These are phyloP conservation scores for Helotiales sp. DNA, from an alignment of 2,329 filamentous ascomycete genomes.

Conservation along the genomic window DNA sequence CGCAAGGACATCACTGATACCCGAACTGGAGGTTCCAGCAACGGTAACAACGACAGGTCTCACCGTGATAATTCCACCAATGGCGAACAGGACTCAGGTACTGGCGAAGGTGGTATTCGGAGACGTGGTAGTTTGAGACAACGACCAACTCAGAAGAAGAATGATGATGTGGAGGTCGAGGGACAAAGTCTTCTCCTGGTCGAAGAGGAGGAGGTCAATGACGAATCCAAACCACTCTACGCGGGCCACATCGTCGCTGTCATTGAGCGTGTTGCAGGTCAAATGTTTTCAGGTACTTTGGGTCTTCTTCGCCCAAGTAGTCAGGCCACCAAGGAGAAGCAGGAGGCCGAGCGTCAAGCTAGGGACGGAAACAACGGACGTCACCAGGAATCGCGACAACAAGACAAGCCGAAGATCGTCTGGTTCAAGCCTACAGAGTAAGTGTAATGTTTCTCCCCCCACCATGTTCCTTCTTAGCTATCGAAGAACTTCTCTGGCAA, in stretches of 20 bases:
- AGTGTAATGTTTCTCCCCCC: background rate
- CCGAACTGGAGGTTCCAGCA: slow-evolving; percentile 72
- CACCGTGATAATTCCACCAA: slow-evolving; percentile 54
- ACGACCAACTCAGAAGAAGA: slow-evolving; percentile 98
- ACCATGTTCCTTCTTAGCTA: background rate
- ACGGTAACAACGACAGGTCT: slow-evolving; percentile 65
- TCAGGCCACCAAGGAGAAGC: slow-evolving; percentile 98
- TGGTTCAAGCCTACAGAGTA: slow-evolving; percentile 99
- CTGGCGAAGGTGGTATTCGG: slow-evolving; percentile 80
- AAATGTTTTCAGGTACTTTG: slow-evolving; percentile 98
- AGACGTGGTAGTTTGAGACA: slow-evolving; percentile 93
- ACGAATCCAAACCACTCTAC: slow-evolving; percentile 96
- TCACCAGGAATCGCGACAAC: slow-evolving; percentile 77
- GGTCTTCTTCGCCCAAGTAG: slow-evolving; percentile 93
- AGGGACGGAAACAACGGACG: slow-evolving; percentile 75
- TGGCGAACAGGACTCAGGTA: slow-evolving; percentile 60
- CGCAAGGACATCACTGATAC: slow-evolving; percentile 98
- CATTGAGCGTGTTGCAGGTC: slow-evolving; percentile 92
- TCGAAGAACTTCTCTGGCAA: no score
- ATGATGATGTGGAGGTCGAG: slow-evolving; percentile 98
- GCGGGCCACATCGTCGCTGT: slow-evolving; percentile 97
- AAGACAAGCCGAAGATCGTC: slow-evolving; percentile 99
- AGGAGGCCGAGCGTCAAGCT: slow-evolving; percentile 92
- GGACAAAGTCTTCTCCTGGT: slow-evolving; percentile 95
- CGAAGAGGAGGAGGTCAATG: slow-evolving; percentile 97